phyloP scores from a whole-genome alignment of 257 asterid species.

The Parsonsia alboflavescens region DNA sequence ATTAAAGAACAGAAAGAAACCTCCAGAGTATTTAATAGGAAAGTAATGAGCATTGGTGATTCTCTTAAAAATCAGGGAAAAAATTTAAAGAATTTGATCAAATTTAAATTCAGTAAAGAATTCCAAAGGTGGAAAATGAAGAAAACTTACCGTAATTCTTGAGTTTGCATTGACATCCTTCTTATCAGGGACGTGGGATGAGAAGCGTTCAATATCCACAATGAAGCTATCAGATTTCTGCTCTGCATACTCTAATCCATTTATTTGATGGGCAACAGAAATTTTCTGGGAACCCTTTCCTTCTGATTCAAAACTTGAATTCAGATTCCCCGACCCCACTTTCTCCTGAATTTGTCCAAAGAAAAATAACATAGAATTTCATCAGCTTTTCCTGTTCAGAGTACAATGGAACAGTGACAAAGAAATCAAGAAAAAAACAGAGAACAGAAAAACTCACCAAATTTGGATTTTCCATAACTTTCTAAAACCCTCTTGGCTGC shows the following conservation, averaged over 20 bases:
- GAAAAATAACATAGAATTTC: background rate
- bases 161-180: constrained; percentile 50
- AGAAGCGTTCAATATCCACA: constrained; percentile 61
- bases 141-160: constrained; percentile 48
- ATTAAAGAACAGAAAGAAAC: no score
- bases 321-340: constrained; percentile 32
- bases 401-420: constrained; percentile 9
- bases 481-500: constrained; percentile 7
- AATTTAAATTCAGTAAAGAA: no score
- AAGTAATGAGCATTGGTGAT: background rate
- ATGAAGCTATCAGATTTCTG: constrained; percentile 49
- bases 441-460: constrained; percentile 22
- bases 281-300: constrained; percentile 33
- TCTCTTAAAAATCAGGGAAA: no score
- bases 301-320: constrained; percentile 26
- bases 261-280: constrained; percentile 31
- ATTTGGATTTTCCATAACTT: constrained; percentile 30
- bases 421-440: background rate
- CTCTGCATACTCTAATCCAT: constrained; percentile 13
- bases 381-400: background rate
- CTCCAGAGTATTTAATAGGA: no score
- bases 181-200: constrained; percentile 43
- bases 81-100: no score
- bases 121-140: background rate
- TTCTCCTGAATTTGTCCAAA: constrained; percentile 27